Base-by-base conservation (phyloP, 176 grass and related monocot genomes). In the Poa pratensis region DNA sequence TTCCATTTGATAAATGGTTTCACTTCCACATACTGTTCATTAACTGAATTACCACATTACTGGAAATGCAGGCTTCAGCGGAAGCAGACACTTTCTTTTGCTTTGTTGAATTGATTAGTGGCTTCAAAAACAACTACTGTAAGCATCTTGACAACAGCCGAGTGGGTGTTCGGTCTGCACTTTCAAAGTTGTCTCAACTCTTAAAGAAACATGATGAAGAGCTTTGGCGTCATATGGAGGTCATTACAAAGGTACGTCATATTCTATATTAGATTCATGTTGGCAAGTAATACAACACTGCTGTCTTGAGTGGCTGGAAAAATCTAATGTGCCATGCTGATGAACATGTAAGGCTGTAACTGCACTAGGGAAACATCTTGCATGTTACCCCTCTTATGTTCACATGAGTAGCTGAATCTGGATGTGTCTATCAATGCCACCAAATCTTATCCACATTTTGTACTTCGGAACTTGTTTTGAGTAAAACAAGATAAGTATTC, bases 131-230 rank as follows among this genome's bases (percentile, higher is more conserved):
- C 40, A 94, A 95, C 76, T 98, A 94, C 50, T 95, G 93, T 74
- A 89, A 91, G 32, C 96, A 98, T 77, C 90, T 98, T 87, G 96
- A 98, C 84, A 92, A 88, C 76, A 98, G 91, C 69, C 80, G 81
- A 71, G 88, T 92, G 9, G 96, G 96, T 62, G 95, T 98, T 72
- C 87, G 89, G 24, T 87, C 96, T 46, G 86, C 84, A 28, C 91
- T 98, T 43, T 92, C 84, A 16, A 85, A 76, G 70, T 90, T 98
- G 16, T 94, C 96, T 86, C 84, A 95, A 45, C 89, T 98, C 42
- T 86, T 98, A 76, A 98, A 95, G 91, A 85, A 73, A 19, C 90
- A 98, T 92, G 96, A 98, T 86, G 90, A 88, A 87, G 96, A 98
- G 59, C 96, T 98, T 45, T 95, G 96, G 96, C 86, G 90, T 23